phyloP scores from a whole-genome alignment of 1,139 yeast species.

The Williopsis jadinii region DNA sequence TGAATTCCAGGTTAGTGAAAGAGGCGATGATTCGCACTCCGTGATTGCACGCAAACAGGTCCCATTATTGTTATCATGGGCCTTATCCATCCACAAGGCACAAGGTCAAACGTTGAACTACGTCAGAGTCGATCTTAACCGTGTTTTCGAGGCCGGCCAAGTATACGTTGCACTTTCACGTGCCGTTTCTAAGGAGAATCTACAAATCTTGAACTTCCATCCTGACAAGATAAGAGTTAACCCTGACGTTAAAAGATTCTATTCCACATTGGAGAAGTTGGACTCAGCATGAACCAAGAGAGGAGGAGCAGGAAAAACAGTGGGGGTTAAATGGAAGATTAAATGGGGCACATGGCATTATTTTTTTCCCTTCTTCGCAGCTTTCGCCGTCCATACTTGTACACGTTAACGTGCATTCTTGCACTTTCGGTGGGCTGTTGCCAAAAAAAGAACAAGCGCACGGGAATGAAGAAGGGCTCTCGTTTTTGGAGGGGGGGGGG shows the following conservation, averaged over 20 bases:
- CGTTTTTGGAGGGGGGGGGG: too few relatives aligned
- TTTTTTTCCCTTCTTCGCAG: too few relatives aligned
- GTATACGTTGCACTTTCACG: constrained; percentile 89
- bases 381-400: too few relatives aligned
- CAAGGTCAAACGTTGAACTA: constrained; percentile 86
- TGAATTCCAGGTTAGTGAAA: constrained; percentile 29
- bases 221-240: constrained; percentile 59
- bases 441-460: too few relatives aligned
- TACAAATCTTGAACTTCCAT: constrained; percentile 70
- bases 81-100: constrained; percentile 82
- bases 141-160: constrained; percentile 78
- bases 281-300: not conserved
- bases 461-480: too few relatives aligned
- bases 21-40: constrained; percentile 13
- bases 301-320: not conserved
- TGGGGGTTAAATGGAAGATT: not conserved
- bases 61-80: constrained; percentile 81
- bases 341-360: too few relatives aligned
- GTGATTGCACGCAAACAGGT: constrained; percentile 44
- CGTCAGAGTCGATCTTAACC: constrained; percentile 65
- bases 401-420: too few relatives aligned
- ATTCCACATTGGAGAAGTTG: constrained; percentile 31
- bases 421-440: too few relatives aligned
- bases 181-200: constrained; percentile 66
- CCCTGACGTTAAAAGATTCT: constrained; percentile 60